Percentiles rank a stretch among this genome's conserved stretches.
These are phyloP conservation scores for Aphanomyces stellatus DNA, from an alignment of 352 stramenopile species.

Conservation along the genomic window DNA sequence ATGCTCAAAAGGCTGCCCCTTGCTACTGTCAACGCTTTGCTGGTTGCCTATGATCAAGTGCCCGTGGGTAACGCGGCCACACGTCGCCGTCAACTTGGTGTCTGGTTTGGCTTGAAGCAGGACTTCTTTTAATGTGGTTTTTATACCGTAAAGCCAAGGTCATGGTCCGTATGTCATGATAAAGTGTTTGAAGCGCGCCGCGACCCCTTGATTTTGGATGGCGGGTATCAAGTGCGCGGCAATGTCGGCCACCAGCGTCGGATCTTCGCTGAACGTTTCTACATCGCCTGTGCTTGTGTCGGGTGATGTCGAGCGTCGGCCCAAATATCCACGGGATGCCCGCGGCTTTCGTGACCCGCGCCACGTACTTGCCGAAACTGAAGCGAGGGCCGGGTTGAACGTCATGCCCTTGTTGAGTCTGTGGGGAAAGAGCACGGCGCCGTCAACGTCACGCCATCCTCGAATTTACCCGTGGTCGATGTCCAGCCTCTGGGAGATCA, in stretches of 20 bases:
- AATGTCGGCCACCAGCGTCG: conserved; percentile 61
- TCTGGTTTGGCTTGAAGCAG: neutral
- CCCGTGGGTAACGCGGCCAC: neutral
- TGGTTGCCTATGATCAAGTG: neutral
- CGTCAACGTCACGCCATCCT: no score
- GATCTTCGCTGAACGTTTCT: conserved; percentile 94
- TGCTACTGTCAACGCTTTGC: neutral
- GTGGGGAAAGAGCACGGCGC: conserved; percentile 76
- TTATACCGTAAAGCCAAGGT: neutral
- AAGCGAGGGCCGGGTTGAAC: conserved; percentile 76
- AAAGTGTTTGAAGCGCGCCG: conserved; percentile 86
- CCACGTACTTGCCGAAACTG: conserved; percentile 64
- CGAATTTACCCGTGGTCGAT: no score
- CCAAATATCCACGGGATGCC: conserved; percentile 88
- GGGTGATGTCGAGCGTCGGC: conserved; percentile 79
- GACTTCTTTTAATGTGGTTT: neutral
- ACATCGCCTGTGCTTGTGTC: conserved; percentile 81
- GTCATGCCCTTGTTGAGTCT: conserved; percentile 82
- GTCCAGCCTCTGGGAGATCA: no score
- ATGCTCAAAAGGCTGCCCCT: neutral
- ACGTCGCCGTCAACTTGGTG: neutral
- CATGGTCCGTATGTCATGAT: no score
- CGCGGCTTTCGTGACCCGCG: conserved; percentile 71
- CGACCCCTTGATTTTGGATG: conserved; percentile 60
- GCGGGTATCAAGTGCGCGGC: conserved; percentile 56